Conservation (phyloP, 768 basidiomycete genomes). For the Lactarius pseudohatsudake region DNA sequence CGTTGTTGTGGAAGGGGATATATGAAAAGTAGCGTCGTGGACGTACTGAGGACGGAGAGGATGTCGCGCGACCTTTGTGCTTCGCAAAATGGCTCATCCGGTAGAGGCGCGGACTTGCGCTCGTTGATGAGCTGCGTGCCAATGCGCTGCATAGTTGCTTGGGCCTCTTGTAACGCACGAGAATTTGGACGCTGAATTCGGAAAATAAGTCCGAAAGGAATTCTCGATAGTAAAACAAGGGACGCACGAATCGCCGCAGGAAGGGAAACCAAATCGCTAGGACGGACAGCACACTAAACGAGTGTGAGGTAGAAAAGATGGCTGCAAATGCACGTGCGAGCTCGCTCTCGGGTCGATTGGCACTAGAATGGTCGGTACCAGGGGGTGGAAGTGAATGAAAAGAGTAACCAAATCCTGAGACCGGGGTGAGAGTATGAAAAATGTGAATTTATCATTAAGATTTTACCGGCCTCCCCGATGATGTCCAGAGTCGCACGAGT, state of each 20-base stretch:
- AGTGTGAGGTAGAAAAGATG: constrained; percentile 53
- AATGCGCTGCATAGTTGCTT: constrained; percentile 25
- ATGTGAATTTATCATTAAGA: neutral
- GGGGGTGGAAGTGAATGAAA: constrained; percentile 51
- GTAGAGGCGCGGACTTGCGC: constrained; percentile 7
- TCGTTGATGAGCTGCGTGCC: constrained; percentile 27
- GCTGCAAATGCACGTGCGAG: constrained; percentile 54
- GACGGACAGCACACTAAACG: constrained; percentile 52
- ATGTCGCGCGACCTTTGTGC: constrained; percentile 21
- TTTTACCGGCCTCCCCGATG: constrained; percentile 66
- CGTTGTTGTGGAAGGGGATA: neutral
- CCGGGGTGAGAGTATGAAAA: neutral
- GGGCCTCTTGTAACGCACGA: constrained; percentile 14
- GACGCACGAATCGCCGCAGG: constrained; percentile 52
- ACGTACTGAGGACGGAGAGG: constrained; percentile 29
- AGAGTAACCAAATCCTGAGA: constrained; percentile 52
- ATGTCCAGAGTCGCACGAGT: constrained; percentile 71
- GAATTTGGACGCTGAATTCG: constrained; percentile 20
- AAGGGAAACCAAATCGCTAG: constrained; percentile 60
- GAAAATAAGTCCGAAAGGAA: constrained; percentile 28
- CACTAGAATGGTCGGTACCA: constrained; percentile 38
- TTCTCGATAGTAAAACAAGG: constrained; percentile 38
- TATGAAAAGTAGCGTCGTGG: neutral
- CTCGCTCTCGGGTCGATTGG: constrained; percentile 43
- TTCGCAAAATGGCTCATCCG: neutral